Percentiles rank a stretch among this genome's conserved stretches.
Conservation (phyloP, 2,329 filamentous ascomycete genomes). For the Pseudogymnoascus sp. region DNA sequence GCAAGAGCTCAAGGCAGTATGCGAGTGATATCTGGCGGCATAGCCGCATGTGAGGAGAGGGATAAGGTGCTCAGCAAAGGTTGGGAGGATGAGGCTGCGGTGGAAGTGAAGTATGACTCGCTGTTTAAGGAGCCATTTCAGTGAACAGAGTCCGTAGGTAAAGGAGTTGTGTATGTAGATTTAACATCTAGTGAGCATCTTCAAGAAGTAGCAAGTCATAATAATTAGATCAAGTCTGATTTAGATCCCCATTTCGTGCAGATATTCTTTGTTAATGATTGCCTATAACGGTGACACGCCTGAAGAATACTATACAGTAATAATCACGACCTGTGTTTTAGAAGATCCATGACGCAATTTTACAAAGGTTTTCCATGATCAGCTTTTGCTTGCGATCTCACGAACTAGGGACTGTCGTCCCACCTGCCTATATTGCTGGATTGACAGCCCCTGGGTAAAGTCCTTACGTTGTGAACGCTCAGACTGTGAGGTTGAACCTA, state of each 20-base stretch:
- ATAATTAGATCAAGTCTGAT: neutral
- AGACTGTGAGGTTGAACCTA: neutral
- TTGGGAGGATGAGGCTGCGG: neutral
- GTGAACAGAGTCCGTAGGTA: neutral
- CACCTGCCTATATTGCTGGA: neutral
- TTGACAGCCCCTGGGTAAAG: neutral
- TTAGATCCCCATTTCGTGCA: neutral
- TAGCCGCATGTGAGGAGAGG: neutral
- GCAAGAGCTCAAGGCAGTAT: neutral
- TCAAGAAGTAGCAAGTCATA: neutral
- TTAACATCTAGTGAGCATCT: neutral
- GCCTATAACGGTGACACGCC: neutral
- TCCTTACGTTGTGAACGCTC: neutral
- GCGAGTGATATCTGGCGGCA: neutral
- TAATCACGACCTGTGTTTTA: neutral
- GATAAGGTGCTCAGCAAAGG: neutral
- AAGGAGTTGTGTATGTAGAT: neutral
- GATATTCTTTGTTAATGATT: neutral
- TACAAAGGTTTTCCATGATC: neutral
- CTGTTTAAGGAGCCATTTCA: neutral
- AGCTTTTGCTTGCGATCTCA: neutral
- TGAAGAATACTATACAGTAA: neutral
- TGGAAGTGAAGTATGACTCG: neutral
- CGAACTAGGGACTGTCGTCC: neutral
- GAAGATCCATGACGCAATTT: neutral